Evolutionary conservation across 192 early-diverging fungal species (phyloP), one percentile per base, ranked within the genome.

Genomic region (Coemansia sp.): DNA sequence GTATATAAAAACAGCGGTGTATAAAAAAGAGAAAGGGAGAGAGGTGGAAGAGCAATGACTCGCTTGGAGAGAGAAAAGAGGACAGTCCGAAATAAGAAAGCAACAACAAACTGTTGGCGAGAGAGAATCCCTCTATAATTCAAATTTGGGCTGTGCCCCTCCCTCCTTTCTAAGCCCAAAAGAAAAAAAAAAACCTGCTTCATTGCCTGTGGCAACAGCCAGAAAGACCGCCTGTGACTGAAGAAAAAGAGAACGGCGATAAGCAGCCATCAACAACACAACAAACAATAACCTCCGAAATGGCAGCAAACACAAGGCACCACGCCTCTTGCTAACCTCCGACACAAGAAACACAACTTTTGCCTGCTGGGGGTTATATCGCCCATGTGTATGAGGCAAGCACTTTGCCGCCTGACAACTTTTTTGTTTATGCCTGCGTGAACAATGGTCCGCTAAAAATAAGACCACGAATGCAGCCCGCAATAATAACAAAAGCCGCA

Each of bases 1-100:
- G 75, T 77, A 63, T 58, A 72, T 57, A 63, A 72, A 77, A 67
- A 66, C 32, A 62, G 59, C 46, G 50, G 36, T 36, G 66, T 21
- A 64, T 66, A 62, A 55, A 51, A 62, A 72, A 68, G 70, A 68
- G 64, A 32, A 66, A 57, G 32, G 65, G 70, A 66, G 64, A 64
- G 41, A 48, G 55, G 42, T 14, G 51, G 42, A 19, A 69, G 65
- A 62, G 55, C 29, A 58, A 58, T 32, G 55, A 55, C 25, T 27
- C 25, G 9, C 51, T 14, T 55, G 2, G 51, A 55, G 31, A 32
- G 46, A 50, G 46, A 50, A 21, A 50, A 21, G n/a, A 50, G 46
- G 19, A 19, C 25, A 48, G 50, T 67, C 37, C 65, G 34, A 67
- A 38, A 38, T 38, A 27, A 55, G 50, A 67, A 67, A 68, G 51